Percentiles rank a stretch among this genome's conserved stretches.
These are phyloP conservation scores for Gossypium lobatum DNA, from an alignment of 441 rosid species.

Conservation along the genomic window DNA sequence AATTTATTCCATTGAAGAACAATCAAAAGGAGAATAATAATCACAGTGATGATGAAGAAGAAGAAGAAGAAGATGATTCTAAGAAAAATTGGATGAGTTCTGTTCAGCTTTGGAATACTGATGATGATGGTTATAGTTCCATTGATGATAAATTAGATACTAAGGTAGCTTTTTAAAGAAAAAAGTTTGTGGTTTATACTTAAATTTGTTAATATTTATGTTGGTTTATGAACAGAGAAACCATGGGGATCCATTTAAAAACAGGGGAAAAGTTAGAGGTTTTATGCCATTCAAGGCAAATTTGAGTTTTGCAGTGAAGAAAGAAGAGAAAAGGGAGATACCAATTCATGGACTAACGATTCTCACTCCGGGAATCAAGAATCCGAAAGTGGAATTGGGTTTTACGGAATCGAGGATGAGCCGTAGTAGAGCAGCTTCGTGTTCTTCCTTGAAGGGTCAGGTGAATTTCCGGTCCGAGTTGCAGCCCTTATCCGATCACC, in stretches of 20 bases:
- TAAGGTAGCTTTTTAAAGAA: slow-evolving; percentile 32
- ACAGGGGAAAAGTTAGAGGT: slow-evolving; percentile 24
- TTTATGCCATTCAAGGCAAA: slow-evolving; percentile 36
- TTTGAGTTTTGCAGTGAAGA: slow-evolving; percentile 25
- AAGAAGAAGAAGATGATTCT: slow-evolving; percentile 29
- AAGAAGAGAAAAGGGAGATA: slow-evolving; percentile 38
- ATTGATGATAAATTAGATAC: slow-evolving; percentile 30
- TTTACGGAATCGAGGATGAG: slow-evolving; percentile 33
- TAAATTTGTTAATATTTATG: slow-evolving; percentile 8
- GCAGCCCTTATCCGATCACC: slow-evolving; percentile 21
- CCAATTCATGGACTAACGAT: slow-evolving; percentile 49
- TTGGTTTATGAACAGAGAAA: slow-evolving; percentile 31
- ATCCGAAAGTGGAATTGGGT: slow-evolving; percentile 47
- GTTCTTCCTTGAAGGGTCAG: slow-evolving; percentile 36
- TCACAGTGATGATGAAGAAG: neutral
- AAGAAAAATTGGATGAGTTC: slow-evolving; percentile 71
- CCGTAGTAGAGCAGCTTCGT: slow-evolving; percentile 39
- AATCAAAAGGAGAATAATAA: slow-evolving; percentile 13
- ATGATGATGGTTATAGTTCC: slow-evolving; percentile 23
- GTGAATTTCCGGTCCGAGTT: slow-evolving; percentile 34
- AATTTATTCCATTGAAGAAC: slow-evolving; percentile 63
- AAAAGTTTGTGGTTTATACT: neutral
- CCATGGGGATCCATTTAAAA: slow-evolving; percentile 32
- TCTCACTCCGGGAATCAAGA: slow-evolving; percentile 45
- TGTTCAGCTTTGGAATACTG: slow-evolving; percentile 65